These are phyloP conservation scores for Erythrophleum fordii DNA, from an alignment of 306 rosid species.

Conservation along the genomic window DNA sequence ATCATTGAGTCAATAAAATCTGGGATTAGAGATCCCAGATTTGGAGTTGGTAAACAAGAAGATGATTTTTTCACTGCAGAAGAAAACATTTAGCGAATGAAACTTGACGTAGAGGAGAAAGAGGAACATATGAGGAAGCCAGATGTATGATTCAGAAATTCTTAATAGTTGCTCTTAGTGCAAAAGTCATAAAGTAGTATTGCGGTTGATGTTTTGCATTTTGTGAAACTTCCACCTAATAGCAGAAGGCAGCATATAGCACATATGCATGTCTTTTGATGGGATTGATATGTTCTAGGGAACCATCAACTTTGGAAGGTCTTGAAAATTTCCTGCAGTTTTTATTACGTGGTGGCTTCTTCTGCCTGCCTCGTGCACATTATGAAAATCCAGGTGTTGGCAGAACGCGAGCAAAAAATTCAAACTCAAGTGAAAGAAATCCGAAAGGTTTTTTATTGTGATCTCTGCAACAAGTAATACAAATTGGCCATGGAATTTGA, in stretches of 20 bases:
- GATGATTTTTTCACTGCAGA: conserved; percentile 97
- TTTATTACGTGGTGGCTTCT: conserved; percentile 99
- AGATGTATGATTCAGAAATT: conserved; percentile 71
- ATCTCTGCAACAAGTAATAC: conserved; percentile 98
- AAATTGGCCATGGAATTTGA: conserved; percentile 97
- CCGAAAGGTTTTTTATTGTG: conserved; percentile 96
- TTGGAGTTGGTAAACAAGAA: conserved; percentile 92
- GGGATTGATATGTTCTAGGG: conserved; percentile 89
- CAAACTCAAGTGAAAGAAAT: conserved; percentile 96
- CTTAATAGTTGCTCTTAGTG: conserved; percentile 40
- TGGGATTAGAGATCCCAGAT: conserved; percentile 91
- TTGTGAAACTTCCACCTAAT: conserved; percentile 78
- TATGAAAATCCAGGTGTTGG: conserved; percentile 99
- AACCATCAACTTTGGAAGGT: conserved; percentile 97
- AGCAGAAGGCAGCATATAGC: conserved; percentile 98
- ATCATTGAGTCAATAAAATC: conserved; percentile 90
- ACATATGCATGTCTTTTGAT: conserved; percentile 89
- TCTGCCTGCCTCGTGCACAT: conserved; percentile 99
- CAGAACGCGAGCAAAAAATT: conserved; percentile 98
- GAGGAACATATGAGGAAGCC: conserved; percentile 86
- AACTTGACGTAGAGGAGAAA: conserved; percentile 87
- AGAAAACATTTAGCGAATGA: conserved; percentile 87
- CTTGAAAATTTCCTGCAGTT: conserved; percentile 99
- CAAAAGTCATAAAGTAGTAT: conserved; percentile 49
- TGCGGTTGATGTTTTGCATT: conserved; percentile 85